A percentile compares a stretch with the other conserved stretches of the same genome.
phyloP scores from a whole-genome alignment of 2,329 filamentous ascomycete genomes.

The Chaetomiaceae sp. region DNA sequence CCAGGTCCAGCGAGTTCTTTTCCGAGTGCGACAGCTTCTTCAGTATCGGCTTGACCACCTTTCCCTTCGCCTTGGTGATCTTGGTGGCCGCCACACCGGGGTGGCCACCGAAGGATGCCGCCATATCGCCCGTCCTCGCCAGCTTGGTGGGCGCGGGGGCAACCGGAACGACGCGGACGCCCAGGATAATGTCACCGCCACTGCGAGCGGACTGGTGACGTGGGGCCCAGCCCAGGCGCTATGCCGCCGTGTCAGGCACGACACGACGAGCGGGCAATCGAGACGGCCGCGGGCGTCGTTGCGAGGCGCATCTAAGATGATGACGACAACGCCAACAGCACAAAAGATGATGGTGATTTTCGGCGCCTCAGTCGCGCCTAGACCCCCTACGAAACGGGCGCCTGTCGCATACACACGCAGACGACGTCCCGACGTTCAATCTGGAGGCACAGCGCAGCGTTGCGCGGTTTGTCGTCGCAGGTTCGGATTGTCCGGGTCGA shows the following conservation, averaged over 20 bases:
- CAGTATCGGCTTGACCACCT: slow-evolving; percentile 55
- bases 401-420: not conserved
- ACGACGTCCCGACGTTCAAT: no score
- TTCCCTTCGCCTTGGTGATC: slow-evolving; percentile 42
- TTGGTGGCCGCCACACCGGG: slow-evolving; percentile 31
- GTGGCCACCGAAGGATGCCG: slow-evolving; percentile 31
- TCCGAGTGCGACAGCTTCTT: slow-evolving; percentile 54
- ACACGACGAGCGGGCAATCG: slow-evolving; percentile 21
- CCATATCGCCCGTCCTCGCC: no score
- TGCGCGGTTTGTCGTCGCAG: not conserved
- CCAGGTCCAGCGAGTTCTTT: slow-evolving; percentile 57
- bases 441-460: no score
- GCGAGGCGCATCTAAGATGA: slow-evolving; percentile 9
- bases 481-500: not conserved
- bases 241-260: slow-evolving; percentile 24
- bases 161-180: no score
- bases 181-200: no score
- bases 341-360: not conserved
- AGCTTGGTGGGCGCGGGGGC: no score
- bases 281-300: slow-evolving; percentile 16
- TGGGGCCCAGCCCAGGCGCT: slow-evolving; percentile 8
- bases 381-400: not conserved
- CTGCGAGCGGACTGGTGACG: no score
- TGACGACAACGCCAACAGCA: not conserved
- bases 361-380: not conserved